Evolutionary conservation across 129 eudicot species (phyloP).

Genomic region (Saussurea involucrata): DNA sequence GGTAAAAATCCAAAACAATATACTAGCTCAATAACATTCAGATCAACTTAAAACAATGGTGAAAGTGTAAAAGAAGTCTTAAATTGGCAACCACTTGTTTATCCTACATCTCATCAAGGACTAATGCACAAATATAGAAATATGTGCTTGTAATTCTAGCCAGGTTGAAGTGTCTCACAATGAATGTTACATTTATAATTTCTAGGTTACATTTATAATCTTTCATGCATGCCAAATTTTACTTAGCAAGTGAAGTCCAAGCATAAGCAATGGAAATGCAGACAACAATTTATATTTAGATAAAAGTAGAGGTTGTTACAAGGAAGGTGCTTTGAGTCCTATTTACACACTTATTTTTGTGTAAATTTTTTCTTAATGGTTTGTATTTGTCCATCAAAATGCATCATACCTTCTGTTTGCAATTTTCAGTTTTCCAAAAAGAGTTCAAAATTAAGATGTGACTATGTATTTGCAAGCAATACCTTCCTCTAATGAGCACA

Average conservation of each 20-base stretch:
- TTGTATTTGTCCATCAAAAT: neutral
- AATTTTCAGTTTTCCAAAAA: neutral
- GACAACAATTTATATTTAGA: neutral
- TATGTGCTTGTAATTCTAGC: neutral
- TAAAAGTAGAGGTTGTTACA: neutral
- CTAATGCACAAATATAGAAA: neutral
- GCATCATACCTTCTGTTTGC: neutral
- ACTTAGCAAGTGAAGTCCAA: neutral
- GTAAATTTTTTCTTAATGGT: neutral
- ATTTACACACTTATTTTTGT: neutral
- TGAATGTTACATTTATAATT: neutral
- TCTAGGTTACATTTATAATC: no score
- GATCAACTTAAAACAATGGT: neutral
- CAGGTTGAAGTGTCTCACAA: neutral
- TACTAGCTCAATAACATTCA: neutral
- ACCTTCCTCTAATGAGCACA: neutral
- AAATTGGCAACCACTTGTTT: neutral
- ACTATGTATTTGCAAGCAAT: neutral
- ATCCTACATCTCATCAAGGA: neutral
- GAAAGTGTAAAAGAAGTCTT: neutral
- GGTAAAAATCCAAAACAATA: neutral
- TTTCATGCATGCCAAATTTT: neutral
- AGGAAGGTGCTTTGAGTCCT: neutral
- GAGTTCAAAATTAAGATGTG: neutral
- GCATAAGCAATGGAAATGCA: neutral